phyloP scores from a whole-genome alignment of 2,329 filamentous ascomycete species.

The Acarospora socialis region DNA sequence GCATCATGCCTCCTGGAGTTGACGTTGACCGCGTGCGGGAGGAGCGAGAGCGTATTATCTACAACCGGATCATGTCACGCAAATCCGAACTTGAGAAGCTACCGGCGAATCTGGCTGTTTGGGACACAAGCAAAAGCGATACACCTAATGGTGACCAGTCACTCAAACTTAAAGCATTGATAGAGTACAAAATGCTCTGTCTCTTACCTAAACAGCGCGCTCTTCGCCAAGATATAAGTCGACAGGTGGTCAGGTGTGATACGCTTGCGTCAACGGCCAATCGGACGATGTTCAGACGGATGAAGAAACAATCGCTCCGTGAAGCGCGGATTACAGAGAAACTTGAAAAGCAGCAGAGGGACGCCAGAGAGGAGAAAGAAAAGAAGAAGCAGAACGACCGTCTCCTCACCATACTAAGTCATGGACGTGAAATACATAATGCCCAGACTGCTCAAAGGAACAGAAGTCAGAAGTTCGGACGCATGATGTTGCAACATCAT shows the following conservation, averaged over 20 bases:
- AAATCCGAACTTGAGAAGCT: conserved; percentile 72
- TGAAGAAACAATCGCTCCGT: conserved; percentile 93
- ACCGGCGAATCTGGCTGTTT: conserved; percentile 72
- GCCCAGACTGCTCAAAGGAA: conserved; percentile 51
- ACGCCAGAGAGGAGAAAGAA: conserved; percentile 87
- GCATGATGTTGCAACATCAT: conserved; percentile 78
- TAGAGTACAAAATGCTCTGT: conserved; percentile 85
- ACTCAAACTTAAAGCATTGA: conserved; percentile 76
- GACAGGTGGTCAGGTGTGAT: conserved; percentile 88
- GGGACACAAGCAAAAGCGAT: conserved; percentile 61
- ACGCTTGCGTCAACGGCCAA: conserved; percentile 97
- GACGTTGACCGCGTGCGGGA: conserved; percentile 76
- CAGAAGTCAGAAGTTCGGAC: conserved; percentile 74
- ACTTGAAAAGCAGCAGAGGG: conserved; percentile 95
- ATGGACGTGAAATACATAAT: conserved; percentile 63
- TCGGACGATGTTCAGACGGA: conserved; percentile 72
- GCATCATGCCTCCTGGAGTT: conserved; percentile 73
- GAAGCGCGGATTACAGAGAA: conserved; percentile 97
- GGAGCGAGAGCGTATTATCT: conserved; percentile 74
- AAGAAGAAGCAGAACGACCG: conserved; percentile 96
- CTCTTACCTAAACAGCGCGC: conserved; percentile 80
- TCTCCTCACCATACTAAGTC: conserved; percentile 69
- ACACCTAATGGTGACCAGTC: conserved; percentile 62
- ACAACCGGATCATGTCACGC: conserved; percentile 76
- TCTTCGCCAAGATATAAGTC: conserved; percentile 72